Percentiles rank a stretch among this genome's conserved stretches.
Conservation (phyloP, 306 rosid species). For the Cajanus cajan region DNA sequence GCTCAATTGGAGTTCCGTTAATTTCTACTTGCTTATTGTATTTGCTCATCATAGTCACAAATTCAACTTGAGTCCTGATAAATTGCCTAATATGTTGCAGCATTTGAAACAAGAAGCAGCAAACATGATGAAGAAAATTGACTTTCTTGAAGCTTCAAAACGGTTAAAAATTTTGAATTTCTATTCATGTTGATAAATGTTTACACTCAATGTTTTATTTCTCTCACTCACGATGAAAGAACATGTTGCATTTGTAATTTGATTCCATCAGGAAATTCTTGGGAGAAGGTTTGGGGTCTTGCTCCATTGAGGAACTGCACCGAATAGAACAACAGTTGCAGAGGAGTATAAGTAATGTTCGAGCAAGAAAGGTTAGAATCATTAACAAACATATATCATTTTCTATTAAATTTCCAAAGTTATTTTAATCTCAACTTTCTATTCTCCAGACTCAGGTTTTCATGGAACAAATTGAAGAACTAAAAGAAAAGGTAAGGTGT, state of each 20-base stretch:
- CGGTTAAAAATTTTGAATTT: constrained; percentile 40
- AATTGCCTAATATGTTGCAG: constrained; percentile 44
- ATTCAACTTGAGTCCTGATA: background rate
- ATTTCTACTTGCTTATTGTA: background rate
- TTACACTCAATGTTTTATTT: background rate
- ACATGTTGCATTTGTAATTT: background rate
- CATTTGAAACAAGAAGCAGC: constrained; percentile 62
- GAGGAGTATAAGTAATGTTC: constrained; percentile 53
- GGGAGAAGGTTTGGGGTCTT: constrained; percentile 66
- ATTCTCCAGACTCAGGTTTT: constrained; percentile 56
- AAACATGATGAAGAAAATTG: constrained; percentile 66
- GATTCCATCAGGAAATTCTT: constrained; percentile 53
- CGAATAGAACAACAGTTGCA: constrained; percentile 67
- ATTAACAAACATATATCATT: background rate
- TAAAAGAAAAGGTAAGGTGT: constrained; percentile 58
- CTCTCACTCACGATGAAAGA: background rate
- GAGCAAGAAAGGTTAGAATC: constrained; percentile 63
- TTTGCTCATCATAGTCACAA: background rate
- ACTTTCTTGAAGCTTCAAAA: constrained; percentile 69
- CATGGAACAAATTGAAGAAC: constrained; percentile 53
- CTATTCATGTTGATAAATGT: background rate
- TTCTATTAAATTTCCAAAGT: background rate
- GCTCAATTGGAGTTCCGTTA: background rate
- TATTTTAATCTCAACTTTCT: background rate
- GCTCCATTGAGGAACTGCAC: constrained; percentile 67